These are phyloP conservation scores for Hypoxylon sp. DNA, from an alignment of 2,329 filamentous ascomycete genomes.

Conservation along the genomic window DNA sequence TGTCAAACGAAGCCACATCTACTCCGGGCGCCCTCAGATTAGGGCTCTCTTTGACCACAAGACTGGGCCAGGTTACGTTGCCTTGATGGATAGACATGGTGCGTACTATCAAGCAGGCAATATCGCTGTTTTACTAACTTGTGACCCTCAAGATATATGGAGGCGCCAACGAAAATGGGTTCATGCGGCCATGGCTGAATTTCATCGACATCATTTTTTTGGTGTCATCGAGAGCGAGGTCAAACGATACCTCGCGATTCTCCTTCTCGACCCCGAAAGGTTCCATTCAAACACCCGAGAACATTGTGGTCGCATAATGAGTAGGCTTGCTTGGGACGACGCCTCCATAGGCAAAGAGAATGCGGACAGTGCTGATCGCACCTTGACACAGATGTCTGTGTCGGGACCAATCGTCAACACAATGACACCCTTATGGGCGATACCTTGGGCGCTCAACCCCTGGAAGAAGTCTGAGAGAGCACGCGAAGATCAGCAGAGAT, in stretches of 20 bases:
- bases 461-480: constrained; percentile 61
- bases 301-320: constrained; percentile 64
- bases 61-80: constrained; percentile 60
- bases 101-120: constrained; percentile 3
- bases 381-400: constrained; percentile 64
- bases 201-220: constrained; percentile 58
- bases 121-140: constrained; percentile 15
- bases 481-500: constrained; percentile 57
- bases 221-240: constrained; percentile 62
- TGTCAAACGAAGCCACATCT: constrained; percentile 62
- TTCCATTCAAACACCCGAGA: constrained; percentile 61
- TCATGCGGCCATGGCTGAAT: constrained; percentile 61
- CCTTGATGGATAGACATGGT: constrained; percentile 64
- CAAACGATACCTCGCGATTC: constrained; percentile 58
- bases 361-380: constrained; percentile 60
- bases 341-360: constrained; percentile 59
- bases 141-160: constrained; percentile 56
- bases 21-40: constrained; percentile 63
- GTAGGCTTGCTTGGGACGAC: constrained; percentile 63
- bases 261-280: constrained; percentile 59
- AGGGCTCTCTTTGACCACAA: constrained; percentile 63
- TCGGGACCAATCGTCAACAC: constrained; percentile 64
- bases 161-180: constrained; percentile 63
- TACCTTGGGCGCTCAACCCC: constrained; percentile 59
- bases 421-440: constrained; percentile 60